These are phyloP conservation scores for Tarenaya hassleriana DNA, from an alignment of 345 rosid species.

Conservation along the genomic window DNA sequence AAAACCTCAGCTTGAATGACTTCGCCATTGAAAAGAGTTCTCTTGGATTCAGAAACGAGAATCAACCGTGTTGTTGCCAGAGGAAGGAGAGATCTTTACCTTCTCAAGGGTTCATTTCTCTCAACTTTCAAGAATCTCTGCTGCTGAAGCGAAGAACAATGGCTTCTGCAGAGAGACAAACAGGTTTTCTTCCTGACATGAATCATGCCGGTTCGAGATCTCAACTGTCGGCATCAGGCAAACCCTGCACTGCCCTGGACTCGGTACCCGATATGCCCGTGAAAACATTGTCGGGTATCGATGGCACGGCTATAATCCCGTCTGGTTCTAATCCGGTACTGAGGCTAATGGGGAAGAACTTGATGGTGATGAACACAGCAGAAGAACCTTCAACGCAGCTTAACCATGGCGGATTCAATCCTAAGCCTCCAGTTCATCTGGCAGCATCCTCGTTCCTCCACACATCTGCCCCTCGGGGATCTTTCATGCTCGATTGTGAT, in stretches of 20 bases:
- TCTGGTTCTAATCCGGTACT: constrained; percentile 56
- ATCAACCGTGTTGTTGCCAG: constrained; percentile 87
- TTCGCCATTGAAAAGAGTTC: constrained; percentile 33
- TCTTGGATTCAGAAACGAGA: constrained; percentile 37
- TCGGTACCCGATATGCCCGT: not conserved
- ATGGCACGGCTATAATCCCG: constrained; percentile 46
- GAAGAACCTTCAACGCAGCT: constrained; percentile 31
- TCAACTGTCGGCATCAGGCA: too few relatives aligned
- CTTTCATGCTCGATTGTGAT: too few relatives aligned
- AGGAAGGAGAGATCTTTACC: constrained; percentile 52
- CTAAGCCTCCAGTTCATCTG: too few relatives aligned
- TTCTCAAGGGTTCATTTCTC: constrained; percentile 28
- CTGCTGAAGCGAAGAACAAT: constrained; percentile 40
- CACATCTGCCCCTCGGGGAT: too few relatives aligned
- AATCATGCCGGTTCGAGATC: too few relatives aligned
- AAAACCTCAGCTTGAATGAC: too few relatives aligned
- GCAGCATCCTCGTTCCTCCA: too few relatives aligned
- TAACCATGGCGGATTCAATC: not conserved
- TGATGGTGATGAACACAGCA: constrained; percentile 81
- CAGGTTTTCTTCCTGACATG: constrained; percentile 9
- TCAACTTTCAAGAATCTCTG: constrained; percentile 42
- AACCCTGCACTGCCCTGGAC: constrained; percentile 7
- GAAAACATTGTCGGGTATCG: too few relatives aligned
- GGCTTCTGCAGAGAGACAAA: constrained; percentile 22
- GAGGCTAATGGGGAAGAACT: constrained; percentile 96